Evolutionary conservation across 1,139 yeast species (phyloP).

Genomic region (Saccharomyces pastorianus): DNA sequence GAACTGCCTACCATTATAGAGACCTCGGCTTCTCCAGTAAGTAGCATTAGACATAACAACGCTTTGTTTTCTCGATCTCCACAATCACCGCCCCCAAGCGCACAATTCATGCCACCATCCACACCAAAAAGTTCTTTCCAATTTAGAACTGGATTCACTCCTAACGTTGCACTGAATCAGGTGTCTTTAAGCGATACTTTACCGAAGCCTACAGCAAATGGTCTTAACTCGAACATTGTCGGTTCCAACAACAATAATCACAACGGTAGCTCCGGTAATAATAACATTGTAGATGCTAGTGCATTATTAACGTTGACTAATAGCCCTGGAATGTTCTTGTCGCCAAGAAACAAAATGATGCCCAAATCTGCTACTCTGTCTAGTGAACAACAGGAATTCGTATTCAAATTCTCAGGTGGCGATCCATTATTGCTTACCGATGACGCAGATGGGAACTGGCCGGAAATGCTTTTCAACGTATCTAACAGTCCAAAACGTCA

Average conservation of each 20-base stretch:
- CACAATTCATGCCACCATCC: slow-evolving; percentile 13
- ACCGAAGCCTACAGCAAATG: slow-evolving; percentile 1
- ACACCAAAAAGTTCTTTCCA: slow-evolving; percentile 24
- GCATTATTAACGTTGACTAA: slow-evolving; percentile 12
- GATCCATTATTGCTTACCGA: slow-evolving; percentile 27
- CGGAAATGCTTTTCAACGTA: slow-evolving; percentile 17
- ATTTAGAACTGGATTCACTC: slow-evolving; percentile 29
- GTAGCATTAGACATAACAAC: neutral
- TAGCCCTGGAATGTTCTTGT: slow-evolving; percentile 16
- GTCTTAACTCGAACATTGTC: neutral
- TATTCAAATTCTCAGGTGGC: slow-evolving; percentile 24
- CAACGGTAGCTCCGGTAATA: neutral
- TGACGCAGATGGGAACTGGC: slow-evolving; percentile 22
- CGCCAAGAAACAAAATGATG: slow-evolving; percentile 12
- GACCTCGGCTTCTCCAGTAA: neutral
- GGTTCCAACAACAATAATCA: neutral
- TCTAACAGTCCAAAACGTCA: slow-evolving; percentile 19
- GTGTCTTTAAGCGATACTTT: slow-evolving; percentile 18
- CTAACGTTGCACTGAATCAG: slow-evolving; percentile 24
- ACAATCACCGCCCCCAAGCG: neutral
- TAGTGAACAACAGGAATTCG: slow-evolving; percentile 11
- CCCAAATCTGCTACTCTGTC: slow-evolving; percentile 15
- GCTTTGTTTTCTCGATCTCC: neutral
- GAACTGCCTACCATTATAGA: slow-evolving; percentile 5
- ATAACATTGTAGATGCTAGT: slow-evolving; percentile 6